A percentile compares a stretch with the other conserved stretches of the same genome.
These are phyloP conservation scores for Cladophialophora exuberans DNA, from an alignment of 2,329 filamentous ascomycete genomes.

Conservation along the genomic window DNA sequence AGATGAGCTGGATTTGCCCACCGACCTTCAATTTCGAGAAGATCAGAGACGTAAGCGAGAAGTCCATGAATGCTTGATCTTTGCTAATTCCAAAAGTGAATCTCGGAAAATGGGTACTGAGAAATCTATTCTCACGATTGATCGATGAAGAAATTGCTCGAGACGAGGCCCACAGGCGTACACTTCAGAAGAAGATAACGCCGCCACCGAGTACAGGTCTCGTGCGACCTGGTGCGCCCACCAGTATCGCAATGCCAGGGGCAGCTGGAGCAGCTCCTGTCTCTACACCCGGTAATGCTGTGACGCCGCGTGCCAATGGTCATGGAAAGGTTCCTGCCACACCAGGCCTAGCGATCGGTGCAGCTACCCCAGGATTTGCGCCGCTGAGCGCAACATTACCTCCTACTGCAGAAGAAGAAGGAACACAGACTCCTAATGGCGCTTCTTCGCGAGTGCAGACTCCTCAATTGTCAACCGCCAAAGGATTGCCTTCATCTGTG, in stretches of 20 bases:
- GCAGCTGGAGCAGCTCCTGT: slow-evolving; percentile 20
- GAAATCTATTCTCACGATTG: slow-evolving; percentile 86
- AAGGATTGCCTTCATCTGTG: slow-evolving; percentile 29
- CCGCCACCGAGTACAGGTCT: slow-evolving; percentile 52
- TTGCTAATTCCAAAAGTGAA: slow-evolving; percentile 66
- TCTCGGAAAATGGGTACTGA: slow-evolving; percentile 92
- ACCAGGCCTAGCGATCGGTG: slow-evolving; percentile 76
- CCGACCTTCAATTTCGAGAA: slow-evolving; percentile 80
- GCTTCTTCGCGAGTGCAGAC: slow-evolving; percentile 40
- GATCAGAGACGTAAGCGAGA: slow-evolving; percentile 80
- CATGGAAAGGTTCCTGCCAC: slow-evolving; percentile 65
- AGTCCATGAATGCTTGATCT: not conserved
- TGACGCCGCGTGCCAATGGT: slow-evolving; percentile 68
- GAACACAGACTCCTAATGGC: slow-evolving; percentile 37
- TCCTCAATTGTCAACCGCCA: not conserved
- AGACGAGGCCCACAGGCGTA: slow-evolving; percentile 73
- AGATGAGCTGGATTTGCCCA: slow-evolving; percentile 77
- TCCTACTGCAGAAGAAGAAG: slow-evolving; percentile 36
- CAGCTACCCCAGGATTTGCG: slow-evolving; percentile 66
- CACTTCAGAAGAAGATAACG: slow-evolving; percentile 62
- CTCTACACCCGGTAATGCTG: slow-evolving; percentile 33
- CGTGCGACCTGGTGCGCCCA: slow-evolving; percentile 30
- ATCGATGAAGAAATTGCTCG: slow-evolving; percentile 88
- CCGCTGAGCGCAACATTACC: slow-evolving; percentile 37
- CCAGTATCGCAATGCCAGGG: slow-evolving; percentile 27